A percentile compares a stretch with the other conserved stretches of the same genome.
These are phyloP conservation scores for Podospora sp. DNA, from an alignment of 495 filamentous ascomycete genomes.

Conservation along the genomic window DNA sequence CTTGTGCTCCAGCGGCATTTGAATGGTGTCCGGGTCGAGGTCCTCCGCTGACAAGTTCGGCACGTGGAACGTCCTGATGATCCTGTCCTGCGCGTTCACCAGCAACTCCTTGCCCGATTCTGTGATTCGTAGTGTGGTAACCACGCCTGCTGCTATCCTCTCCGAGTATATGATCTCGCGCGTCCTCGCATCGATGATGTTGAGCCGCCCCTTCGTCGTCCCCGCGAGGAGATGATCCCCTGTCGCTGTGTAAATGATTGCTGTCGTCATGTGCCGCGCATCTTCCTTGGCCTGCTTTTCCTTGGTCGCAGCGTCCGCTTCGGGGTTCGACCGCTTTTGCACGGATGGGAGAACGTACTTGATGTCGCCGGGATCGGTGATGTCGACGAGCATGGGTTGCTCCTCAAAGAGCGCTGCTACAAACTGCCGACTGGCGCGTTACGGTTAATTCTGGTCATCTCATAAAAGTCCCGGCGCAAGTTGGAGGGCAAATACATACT, in stretches of 20 bases:
- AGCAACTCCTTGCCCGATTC: constrained; percentile 82
- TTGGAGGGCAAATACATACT: constrained; percentile 62
- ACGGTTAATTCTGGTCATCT: not conserved
- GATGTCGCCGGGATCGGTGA: constrained; percentile 62
- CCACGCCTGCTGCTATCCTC: constrained; percentile 80
- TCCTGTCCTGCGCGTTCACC: constrained; percentile 86
- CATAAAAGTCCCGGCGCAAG: not conserved
- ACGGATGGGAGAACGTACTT: constrained; percentile 80
- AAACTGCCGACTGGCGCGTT: constrained; percentile 65
- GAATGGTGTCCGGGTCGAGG: constrained; percentile 69
- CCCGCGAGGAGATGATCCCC: constrained; percentile 88
- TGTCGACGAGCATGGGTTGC: constrained; percentile 82
- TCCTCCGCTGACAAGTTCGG: constrained; percentile 55
- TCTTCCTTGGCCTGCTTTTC: constrained; percentile 90
- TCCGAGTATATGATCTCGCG: constrained; percentile 81
- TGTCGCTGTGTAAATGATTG: constrained; percentile 79
- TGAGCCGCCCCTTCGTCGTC: constrained; percentile 92
- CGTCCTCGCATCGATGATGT: constrained; percentile 82
- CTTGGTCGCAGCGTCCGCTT: constrained; percentile 60
- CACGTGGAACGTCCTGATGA: constrained; percentile 82
- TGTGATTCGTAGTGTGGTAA: constrained; percentile 84
- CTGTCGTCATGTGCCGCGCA: constrained; percentile 90
- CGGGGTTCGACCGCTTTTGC: constrained; percentile 70
- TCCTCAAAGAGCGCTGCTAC: constrained; percentile 92
- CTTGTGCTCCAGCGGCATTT: constrained; percentile 92